These are phyloP conservation scores for Lindgomyces ingoldianus DNA, from an alignment of 495 filamentous ascomycete species.

Conservation along the genomic window DNA sequence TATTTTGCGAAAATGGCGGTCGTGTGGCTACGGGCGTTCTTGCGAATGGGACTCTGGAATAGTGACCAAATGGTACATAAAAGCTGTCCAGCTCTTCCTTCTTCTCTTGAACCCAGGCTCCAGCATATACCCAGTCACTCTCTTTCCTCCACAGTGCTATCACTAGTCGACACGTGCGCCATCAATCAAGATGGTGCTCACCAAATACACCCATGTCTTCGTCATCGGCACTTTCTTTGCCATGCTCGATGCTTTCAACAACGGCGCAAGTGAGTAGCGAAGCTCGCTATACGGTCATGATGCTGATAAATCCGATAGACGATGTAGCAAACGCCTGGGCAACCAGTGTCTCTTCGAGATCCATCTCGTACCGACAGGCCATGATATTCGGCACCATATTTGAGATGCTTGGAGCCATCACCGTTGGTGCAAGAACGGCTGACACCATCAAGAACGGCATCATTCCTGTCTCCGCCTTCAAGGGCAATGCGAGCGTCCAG, in stretches of 20 bases:
- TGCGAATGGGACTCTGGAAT: no score
- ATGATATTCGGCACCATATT: slow-evolving; percentile 38
- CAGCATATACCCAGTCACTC: neutral
- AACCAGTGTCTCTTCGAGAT: slow-evolving; percentile 39
- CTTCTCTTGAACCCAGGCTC: neutral
- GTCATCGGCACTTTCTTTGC: slow-evolving; percentile 77
- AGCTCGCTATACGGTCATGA: neutral
- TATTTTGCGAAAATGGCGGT: no score
- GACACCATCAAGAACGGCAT: slow-evolving; percentile 33
- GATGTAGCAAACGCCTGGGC: slow-evolving; percentile 73
- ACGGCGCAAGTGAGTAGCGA: slow-evolving; percentile 59
- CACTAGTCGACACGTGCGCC: no score
- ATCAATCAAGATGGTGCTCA: slow-evolving; percentile 38
- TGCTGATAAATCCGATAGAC: slow-evolving; percentile 43
- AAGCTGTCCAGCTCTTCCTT: neutral
- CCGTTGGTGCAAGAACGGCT: slow-evolving; percentile 61
- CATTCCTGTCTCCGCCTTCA: slow-evolving; percentile 50
- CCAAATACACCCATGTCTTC: slow-evolving; percentile 68
- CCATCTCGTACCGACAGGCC: slow-evolving; percentile 38
- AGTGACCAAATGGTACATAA: slow-evolving; percentile 1
- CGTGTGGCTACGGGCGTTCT: no score
- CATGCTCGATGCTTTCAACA: slow-evolving; percentile 71
- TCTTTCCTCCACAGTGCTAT: neutral
- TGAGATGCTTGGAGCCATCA: slow-evolving; percentile 55
- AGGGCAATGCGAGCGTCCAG: slow-evolving; percentile 52